Evolutionary conservation across 2,329 filamentous ascomycete species (phyloP).

Genomic region (Lomentospora prolificans): DNA sequence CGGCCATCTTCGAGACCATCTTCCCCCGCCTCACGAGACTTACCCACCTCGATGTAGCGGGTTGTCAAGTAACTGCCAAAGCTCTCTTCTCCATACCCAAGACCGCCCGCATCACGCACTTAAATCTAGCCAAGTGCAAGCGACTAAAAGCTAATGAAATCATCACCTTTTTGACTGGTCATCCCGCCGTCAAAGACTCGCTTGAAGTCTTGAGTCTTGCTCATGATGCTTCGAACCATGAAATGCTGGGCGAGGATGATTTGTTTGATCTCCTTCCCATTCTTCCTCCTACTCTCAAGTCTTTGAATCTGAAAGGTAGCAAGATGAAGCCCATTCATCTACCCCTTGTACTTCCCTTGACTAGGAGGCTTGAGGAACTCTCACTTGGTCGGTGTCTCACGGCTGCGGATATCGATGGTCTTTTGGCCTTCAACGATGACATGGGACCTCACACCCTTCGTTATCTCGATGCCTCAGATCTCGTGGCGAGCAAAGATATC

Average conservation of each 20-base stretch:
- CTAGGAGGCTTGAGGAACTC: conserved; percentile 64
- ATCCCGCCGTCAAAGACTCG: conserved; percentile 55
- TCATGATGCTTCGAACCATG: conserved; percentile 61
- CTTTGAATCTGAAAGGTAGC: conserved; percentile 67
- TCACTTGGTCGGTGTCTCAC: conserved; percentile 60
- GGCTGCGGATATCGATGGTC: conserved; percentile 53
- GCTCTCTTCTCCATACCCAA: conserved; percentile 61
- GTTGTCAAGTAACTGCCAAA: conserved; percentile 63
- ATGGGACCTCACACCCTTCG: conserved; percentile 48
- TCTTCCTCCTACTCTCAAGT: conserved; percentile 58
- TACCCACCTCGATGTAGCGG: conserved; percentile 72
- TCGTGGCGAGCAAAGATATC: conserved; percentile 28
- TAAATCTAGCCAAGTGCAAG: conserved; percentile 70
- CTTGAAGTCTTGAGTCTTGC: conserved; percentile 66
- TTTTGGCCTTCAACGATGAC: conserved; percentile 44
- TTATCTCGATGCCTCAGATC: conserved; percentile 68
- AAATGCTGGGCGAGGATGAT: conserved; percentile 58
- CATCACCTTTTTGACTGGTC: conserved; percentile 59
- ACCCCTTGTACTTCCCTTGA: conserved; percentile 51
- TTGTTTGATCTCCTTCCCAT: conserved; percentile 54
- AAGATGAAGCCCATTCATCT: conserved; percentile 58
- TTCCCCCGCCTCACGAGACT: conserved; percentile 60
- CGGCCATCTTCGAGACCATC: conserved; percentile 56
- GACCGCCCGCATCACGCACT: conserved; percentile 64
- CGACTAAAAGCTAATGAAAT: conserved; percentile 56